These are phyloP conservation scores for Populus hybrid DNA, from an alignment of 441 rosid species.

Conservation along the genomic window DNA sequence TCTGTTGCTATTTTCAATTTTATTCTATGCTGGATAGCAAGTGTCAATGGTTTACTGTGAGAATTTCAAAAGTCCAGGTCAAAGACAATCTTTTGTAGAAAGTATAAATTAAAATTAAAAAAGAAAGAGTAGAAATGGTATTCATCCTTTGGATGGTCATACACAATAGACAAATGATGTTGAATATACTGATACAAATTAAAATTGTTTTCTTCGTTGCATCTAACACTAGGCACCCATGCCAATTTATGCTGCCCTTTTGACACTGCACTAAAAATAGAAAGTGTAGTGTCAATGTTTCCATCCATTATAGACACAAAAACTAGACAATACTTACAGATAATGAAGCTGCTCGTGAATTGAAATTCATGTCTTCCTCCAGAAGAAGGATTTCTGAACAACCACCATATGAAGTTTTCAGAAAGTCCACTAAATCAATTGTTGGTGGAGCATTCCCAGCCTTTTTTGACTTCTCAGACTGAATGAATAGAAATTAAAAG, in stretches of 20 bases:
- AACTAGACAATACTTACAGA: slow-evolving; percentile 41
- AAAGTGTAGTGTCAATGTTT: not conserved
- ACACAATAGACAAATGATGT: not conserved
- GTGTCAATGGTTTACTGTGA: not conserved
- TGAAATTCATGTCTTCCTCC: slow-evolving; percentile 85
- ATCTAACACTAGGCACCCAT: not conserved
- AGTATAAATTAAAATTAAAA: not conserved
- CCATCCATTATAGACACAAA: not conserved
- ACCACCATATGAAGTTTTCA: slow-evolving; percentile 54
- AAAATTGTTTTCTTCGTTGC: not conserved
- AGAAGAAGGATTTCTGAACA: slow-evolving; percentile 55
- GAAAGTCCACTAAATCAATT: slow-evolving; percentile 52
- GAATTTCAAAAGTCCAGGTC: not conserved
- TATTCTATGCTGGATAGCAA: not conserved
- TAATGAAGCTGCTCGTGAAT: slow-evolving; percentile 79
- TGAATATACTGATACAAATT: not conserved
- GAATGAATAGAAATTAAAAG: slow-evolving; percentile 16
- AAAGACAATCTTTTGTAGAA: too few species aligned
- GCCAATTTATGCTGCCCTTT: not conserved
- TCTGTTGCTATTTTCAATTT: not conserved
- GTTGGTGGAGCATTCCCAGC: slow-evolving; percentile 72
- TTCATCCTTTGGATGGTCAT: not conserved
- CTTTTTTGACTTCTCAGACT: slow-evolving; percentile 92
- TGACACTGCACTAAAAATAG: not conserved
- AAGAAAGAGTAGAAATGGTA: not conserved